Conservation (phyloP, 2,329 filamentous ascomycete genomes). For the Anthostomella pinea region DNA sequence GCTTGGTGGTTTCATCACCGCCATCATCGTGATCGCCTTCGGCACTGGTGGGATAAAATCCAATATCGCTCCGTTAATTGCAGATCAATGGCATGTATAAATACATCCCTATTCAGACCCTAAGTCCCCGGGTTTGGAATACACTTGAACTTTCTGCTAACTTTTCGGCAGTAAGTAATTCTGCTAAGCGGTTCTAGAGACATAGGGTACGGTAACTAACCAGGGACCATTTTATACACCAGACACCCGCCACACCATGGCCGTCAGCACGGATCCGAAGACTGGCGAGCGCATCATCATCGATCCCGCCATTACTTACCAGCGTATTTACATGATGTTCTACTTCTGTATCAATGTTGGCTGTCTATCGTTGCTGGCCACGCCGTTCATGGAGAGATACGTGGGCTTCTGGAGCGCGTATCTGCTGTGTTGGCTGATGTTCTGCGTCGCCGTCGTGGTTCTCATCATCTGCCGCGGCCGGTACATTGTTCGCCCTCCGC, state of each 20-base stretch:
- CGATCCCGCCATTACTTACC: constrained; percentile 63
- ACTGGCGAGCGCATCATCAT: constrained; percentile 60
- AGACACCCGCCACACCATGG: constrained; percentile 50
- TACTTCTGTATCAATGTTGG: constrained; percentile 78
- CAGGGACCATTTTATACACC: too few relatives aligned
- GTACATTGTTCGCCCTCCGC: constrained; percentile 51
- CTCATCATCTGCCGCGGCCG: constrained; percentile 46
- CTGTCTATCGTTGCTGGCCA: constrained; percentile 65
- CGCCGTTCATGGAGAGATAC: constrained; percentile 65
- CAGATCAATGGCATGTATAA: too few relatives aligned
- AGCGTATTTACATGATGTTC: constrained; percentile 70
- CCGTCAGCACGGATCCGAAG: constrained; percentile 50
- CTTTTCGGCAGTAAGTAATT: too few relatives aligned
- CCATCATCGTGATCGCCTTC: constrained; percentile 61
- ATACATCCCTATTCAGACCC: too few relatives aligned
- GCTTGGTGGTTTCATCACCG: constrained; percentile 50
- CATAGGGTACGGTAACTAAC: too few relatives aligned
- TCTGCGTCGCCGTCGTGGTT: constrained; percentile 56
- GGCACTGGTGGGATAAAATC: constrained; percentile 70
- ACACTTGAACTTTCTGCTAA: too few relatives aligned
- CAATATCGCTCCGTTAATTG: constrained; percentile 58
- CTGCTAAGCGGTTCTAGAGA: too few relatives aligned
- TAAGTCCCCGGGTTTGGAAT: too few relatives aligned
- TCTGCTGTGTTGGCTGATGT: constrained; percentile 56
- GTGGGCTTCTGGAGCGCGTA: constrained; percentile 63